Conservation (phyloP, 2,329 filamentous ascomycete genomes). For the Colletotrichum euphorbiae region DNA sequence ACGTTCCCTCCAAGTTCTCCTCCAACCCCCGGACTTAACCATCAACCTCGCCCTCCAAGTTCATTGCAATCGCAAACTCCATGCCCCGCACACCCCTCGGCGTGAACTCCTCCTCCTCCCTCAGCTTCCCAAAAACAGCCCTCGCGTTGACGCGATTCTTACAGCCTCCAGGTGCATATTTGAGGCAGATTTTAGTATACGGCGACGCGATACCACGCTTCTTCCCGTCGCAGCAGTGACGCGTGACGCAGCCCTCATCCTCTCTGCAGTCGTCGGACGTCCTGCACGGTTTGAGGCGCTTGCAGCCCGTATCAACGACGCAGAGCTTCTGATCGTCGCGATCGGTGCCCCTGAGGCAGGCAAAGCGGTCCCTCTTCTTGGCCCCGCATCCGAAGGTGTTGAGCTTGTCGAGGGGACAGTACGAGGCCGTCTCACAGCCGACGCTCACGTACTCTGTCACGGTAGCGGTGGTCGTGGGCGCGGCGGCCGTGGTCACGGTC, state of each 20-base stretch:
- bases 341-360: slow-evolving; percentile 13
- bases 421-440: slow-evolving; percentile 7
- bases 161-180: slow-evolving; percentile 17
- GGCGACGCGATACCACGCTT: not conserved
- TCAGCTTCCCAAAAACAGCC: not conserved
- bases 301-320: slow-evolving; percentile 10
- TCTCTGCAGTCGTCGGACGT: not conserved
- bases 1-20: too few relatives aligned
- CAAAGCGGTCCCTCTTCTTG: not conserved
- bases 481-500: slow-evolving; percentile 49
- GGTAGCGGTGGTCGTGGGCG: slow-evolving; percentile 52
- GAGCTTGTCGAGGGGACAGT: slow-evolving; percentile 11
- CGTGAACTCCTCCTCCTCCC: not conserved
- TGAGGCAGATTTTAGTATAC: slow-evolving; percentile 22
- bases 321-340: slow-evolving; percentile 3
- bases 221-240: slow-evolving; percentile 17
- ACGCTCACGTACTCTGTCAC: slow-evolving; percentile 45
- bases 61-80: too few relatives aligned
- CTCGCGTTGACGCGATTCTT: not conserved
- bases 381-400: slow-evolving; percentile 23
- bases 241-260: slow-evolving; percentile 28
- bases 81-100: not conserved
- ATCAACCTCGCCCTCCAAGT: too few relatives aligned
- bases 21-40: too few relatives aligned
- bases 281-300: not conserved